phyloP scores from a whole-genome alignment of 78 protist species.

The Protostelium mycophagum region DNA sequence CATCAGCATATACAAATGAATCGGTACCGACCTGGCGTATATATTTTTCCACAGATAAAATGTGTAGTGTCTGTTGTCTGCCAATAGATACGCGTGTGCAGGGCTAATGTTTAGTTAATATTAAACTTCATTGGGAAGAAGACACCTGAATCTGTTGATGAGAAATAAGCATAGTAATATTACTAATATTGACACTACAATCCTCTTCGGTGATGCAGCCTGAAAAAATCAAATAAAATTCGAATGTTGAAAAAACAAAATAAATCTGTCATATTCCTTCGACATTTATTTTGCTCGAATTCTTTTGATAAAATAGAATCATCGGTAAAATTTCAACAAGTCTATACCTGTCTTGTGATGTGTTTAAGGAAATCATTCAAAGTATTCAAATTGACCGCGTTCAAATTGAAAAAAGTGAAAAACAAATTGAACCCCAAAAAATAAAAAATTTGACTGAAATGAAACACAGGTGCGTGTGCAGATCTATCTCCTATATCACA shows the following conservation, averaged over 20 bases:
- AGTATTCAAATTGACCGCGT: background rate
- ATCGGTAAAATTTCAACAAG: too few relatives aligned
- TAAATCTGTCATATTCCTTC: too few relatives aligned
- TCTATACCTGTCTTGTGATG: too few relatives aligned
- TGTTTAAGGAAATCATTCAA: too few relatives aligned
- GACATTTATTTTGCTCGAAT: too few relatives aligned
- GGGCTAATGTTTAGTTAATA: background rate
- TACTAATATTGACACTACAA: background rate
- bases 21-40: too few relatives aligned
- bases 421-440: background rate
- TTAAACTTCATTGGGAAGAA: background rate
- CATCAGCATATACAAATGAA: too few relatives aligned
- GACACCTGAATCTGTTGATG: background rate
- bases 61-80: constrained; percentile 66
- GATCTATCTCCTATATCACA: constrained; percentile 48
- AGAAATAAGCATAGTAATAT: background rate
- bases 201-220: background rate
- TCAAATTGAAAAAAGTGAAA: background rate
- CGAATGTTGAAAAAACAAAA: too few relatives aligned
- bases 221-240: too few relatives aligned
- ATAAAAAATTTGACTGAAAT: constrained; percentile 27
- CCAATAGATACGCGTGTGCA: constrained; percentile 35
- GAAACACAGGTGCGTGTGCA: constrained; percentile 7
- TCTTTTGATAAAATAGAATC: too few relatives aligned
- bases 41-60: constrained; percentile 35